phyloP scores from a whole-genome alignment of 1,284 basidiomycete genomes.

The Wolfiporia cocos region DNA sequence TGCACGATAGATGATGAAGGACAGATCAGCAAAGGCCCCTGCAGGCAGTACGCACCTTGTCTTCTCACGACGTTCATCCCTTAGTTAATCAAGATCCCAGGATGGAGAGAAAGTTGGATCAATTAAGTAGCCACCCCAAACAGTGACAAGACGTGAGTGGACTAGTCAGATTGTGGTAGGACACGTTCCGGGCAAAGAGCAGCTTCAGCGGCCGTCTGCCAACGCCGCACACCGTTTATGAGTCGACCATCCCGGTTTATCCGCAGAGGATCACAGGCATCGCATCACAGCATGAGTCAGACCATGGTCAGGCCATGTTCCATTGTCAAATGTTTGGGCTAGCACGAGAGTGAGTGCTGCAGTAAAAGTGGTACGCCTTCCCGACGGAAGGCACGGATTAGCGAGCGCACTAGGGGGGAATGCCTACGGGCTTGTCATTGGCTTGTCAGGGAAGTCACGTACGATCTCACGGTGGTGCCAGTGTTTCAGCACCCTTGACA shows the following conservation, averaged over 20 bases:
- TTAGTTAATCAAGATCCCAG: background rate
- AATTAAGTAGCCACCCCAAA: background rate
- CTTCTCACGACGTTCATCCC: conserved; percentile 12
- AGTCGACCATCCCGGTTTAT: background rate
- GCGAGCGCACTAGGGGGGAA: conserved; percentile 1
- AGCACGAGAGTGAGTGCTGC: background rate
- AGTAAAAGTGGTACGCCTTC: conserved; percentile 11
- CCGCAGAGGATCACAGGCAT: conserved; percentile 1
- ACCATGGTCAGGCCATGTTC: conserved; percentile 6
- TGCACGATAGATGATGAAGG: background rate
- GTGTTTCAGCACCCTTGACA: background rate
- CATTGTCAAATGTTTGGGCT: background rate
- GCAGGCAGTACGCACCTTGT: conserved; percentile 6
- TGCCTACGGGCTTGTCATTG: too few species aligned
- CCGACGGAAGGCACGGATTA: conserved; percentile 11
- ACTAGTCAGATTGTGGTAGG: too few species aligned
- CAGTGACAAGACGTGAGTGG: background rate
- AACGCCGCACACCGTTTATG: background rate
- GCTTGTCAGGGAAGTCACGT: background rate
- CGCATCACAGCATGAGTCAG: conserved; percentile 7
- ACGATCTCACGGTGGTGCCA: background rate
- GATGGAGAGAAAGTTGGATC: background rate
- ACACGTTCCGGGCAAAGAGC: background rate
- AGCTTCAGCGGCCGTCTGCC: background rate
- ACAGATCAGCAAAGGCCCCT: background rate